phyloP scores from a whole-genome alignment of 768 basidiomycete species.

The Pleurotus ostreatus region DNA sequence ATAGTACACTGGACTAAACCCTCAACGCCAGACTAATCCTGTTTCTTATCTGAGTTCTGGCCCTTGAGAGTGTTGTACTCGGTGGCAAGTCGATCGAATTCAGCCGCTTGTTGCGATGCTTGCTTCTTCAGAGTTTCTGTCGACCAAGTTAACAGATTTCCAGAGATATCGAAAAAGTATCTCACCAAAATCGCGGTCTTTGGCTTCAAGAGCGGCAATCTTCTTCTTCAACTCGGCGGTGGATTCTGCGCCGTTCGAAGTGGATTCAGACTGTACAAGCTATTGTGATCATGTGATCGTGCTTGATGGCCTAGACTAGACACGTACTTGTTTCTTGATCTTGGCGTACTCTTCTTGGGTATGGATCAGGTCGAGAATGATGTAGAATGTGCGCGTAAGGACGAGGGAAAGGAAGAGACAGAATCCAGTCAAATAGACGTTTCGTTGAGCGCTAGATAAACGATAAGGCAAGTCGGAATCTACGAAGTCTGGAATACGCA shows the following conservation, averaged over 20 bases:
- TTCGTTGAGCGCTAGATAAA: constrained; percentile 69
- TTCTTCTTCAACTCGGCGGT: constrained; percentile 60
- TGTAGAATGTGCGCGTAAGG: constrained; percentile 88
- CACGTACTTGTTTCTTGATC: constrained; percentile 58
- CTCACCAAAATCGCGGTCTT: constrained; percentile 65
- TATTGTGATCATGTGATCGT: neutral
- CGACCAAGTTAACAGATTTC: neutral
- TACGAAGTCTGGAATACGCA: constrained; percentile 29
- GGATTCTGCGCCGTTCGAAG: constrained; percentile 11
- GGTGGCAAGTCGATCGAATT: constrained; percentile 80
- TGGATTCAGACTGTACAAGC: constrained; percentile 12
- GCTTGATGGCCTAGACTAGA: neutral
- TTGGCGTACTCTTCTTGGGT: constrained; percentile 85
- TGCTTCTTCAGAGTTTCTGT: constrained; percentile 81
- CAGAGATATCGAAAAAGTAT: constrained; percentile 2
- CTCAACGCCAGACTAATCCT: neutral
- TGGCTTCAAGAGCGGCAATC: constrained; percentile 51
- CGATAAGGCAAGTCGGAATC: neutral
- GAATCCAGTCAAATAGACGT: constrained; percentile 90
- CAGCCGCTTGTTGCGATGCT: constrained; percentile 68
- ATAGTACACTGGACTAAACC: no score
- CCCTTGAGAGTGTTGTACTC: constrained; percentile 73
- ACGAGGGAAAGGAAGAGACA: constrained; percentile 95
- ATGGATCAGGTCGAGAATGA: constrained; percentile 87
- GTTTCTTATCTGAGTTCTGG: constrained; percentile 30